Conservation (phyloP, 2,329 filamentous ascomycete species). For the Diplodia sapinea region DNA sequence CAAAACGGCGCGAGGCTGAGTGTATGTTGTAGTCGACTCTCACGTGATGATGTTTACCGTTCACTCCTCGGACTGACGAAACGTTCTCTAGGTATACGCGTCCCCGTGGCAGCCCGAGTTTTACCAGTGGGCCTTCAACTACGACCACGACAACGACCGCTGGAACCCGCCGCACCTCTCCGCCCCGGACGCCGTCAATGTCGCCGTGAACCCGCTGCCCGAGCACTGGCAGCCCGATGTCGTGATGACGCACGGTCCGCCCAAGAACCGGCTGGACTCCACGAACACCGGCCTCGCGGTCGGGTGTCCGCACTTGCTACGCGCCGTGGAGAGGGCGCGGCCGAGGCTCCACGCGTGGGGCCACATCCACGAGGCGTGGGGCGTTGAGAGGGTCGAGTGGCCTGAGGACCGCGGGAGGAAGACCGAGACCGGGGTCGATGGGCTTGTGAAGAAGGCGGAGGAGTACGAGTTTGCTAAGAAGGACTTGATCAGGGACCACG, state of each 20-base stretch:
- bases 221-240: constrained; percentile 55
- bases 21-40: constrained; percentile 34
- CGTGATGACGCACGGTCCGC: constrained; percentile 67
- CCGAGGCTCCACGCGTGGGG: constrained; percentile 67
- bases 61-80: no score
- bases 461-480: constrained; percentile 35
- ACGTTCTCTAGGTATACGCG: constrained; percentile 54
- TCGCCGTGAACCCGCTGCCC: constrained; percentile 38
- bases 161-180: constrained; percentile 53
- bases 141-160: constrained; percentile 57
- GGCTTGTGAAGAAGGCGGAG: constrained; percentile 15
- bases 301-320: constrained; percentile 62
- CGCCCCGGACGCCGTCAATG: constrained; percentile 35
- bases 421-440: not conserved
- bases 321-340: constrained; percentile 56
- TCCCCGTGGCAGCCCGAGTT: constrained; percentile 63
- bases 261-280: constrained; percentile 58
- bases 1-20: constrained; percentile 57
- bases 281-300: constrained; percentile 44
- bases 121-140: constrained; percentile 62
- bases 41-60: constrained; percentile 3
- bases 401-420: constrained; percentile 32
- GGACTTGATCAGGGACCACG: constrained; percentile 36
- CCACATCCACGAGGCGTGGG: constrained; percentile 64
- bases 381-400: constrained; percentile 49